A percentile compares a stretch with the other conserved stretches of the same genome.
phyloP scores from a whole-genome alignment of 192 early-diverging fungal species.

The Coemansia sp. region DNA sequence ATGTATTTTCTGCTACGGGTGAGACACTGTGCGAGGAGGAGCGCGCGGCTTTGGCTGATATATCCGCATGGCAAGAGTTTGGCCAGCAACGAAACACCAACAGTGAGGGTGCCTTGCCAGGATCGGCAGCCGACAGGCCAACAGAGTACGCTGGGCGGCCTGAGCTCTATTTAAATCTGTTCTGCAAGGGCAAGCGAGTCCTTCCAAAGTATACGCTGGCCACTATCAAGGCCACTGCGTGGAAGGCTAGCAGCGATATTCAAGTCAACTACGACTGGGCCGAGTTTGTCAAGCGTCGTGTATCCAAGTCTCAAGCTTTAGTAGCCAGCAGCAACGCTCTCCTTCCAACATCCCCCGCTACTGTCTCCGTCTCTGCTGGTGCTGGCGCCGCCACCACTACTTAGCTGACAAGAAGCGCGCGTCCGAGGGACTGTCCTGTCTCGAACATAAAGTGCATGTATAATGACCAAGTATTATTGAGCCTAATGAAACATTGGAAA shows the following conservation, averaged over 20 bases:
- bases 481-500: too few species aligned
- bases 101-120: background rate
- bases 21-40: conserved; percentile 25
- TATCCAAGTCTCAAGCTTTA: conserved; percentile 33
- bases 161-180: conserved; percentile 41
- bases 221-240: conserved; percentile 39
- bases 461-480: too few species aligned
- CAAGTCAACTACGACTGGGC: conserved; percentile 50
- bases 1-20: conserved; percentile 22
- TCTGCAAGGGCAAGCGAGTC: conserved; percentile 31
- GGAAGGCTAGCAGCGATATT: conserved; percentile 50
- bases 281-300: conserved; percentile 35
- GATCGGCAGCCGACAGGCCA: background rate
- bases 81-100: too few species aligned
- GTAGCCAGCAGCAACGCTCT: background rate
- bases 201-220: conserved; percentile 35
- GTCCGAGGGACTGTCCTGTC: too few species aligned
- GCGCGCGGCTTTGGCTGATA: conserved; percentile 33
- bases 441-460: too few species aligned
- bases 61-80: conserved; percentile 16
- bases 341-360: too few species aligned
- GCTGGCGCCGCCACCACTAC: too few species aligned
- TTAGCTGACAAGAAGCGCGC: too few species aligned
- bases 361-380: too few species aligned
- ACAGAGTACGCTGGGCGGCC: conserved; percentile 31